Evolutionary conservation across 2,329 filamentous ascomycete species (phyloP), one percentile per base, ranked within the genome.

Genomic region (Neoarthrinium moseri): DNA sequence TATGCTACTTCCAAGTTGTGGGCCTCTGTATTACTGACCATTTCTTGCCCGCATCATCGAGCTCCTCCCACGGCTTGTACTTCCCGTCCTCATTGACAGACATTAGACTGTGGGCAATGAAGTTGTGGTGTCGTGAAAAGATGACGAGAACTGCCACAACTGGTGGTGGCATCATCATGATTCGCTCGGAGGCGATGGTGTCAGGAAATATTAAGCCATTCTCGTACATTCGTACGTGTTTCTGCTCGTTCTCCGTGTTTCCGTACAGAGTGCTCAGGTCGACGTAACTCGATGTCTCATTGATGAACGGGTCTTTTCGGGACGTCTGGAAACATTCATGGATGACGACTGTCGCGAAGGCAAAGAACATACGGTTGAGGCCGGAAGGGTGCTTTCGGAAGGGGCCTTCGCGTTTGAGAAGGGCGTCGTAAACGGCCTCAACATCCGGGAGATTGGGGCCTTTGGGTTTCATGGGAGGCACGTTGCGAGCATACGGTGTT

Each of bases 161-260:
- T 21, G 70, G 70, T 3, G 71, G 71, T 10, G 71, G 71, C 69
- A 73, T 72, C 57, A 72, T 63, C 68, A 73, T 70, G 46, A 74
- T 72, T 37, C 71, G 60, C 39, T 73, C 69, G 2, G 63, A 68
- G 10, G 70, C 69, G 48, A 73, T 62, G 1, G 67, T 67, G 52
- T 74, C 71, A 6, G 68, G 67, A 33, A 57, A 66, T n/a, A 74
- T 68, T 6, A 49, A 56, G 27, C 71, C 71, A 48, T 72, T 66
- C 41, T 65, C 50, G 44, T 69, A 69, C n/a, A 68, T 73, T 40
- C 71, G 61, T 6, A 73, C 68, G 12, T 64, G 55, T 43, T 60
- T 56, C 54, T 73, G 70, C 47, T 72, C 69, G 15, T 64, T 57
- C 26, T 57, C 63, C 1, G 65, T 72, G 49, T 73, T 73, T 15